Evolutionary conservation across 2,329 filamentous ascomycete genomes (phyloP), one percentile per base, ranked within the genome.

Genomic region (Cladosporium colombiae): DNA sequence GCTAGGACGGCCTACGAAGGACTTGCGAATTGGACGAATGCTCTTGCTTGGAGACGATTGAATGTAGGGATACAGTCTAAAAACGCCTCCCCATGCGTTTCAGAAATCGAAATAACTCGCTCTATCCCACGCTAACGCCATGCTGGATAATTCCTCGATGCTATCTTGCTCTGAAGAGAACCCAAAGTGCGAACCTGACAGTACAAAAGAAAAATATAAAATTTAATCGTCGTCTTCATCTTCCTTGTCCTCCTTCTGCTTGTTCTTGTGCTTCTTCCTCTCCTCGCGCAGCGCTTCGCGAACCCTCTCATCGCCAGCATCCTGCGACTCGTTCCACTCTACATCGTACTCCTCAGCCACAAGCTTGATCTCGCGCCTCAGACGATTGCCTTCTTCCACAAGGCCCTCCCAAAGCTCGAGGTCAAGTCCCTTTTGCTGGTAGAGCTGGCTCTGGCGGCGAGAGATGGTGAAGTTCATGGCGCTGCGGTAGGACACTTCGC

Each of bases 261-360:
- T 66, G 33, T 71, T 70, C 18, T 69, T 68, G 29, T 68, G 66
- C 69, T 72, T 74, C 70, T 73, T 70, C 55, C 74, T 71, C 61
- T 74, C 86, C 70, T 96, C 96, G 87, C 91, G 59, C 55, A 76
- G 46, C 18, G 73, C 74, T 62, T 75, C 69, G 25, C 66, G 68
- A 14, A 75, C 74, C 55, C 72, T 75, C 65, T 74, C 71, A 64
- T 75, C 71, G 2, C 73, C 71, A 50, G 74, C 73, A 50, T 76
- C 74, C 49, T 71, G 67, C 11, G 68, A 68, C 68, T 76, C 74
- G 56, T 75, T 73, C 73, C 92, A 97, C 61, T 94, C 91, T 8
- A 93, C 91, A 71, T 96, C 92, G 76, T 97, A 97, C 78, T 97
- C 92, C 37, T 88, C 86, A 0, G 93, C 92, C 10, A 96, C 86